Base-by-base conservation (phyloP, 257 asterid genomes). In the Thymus mandschuricus region DNA sequence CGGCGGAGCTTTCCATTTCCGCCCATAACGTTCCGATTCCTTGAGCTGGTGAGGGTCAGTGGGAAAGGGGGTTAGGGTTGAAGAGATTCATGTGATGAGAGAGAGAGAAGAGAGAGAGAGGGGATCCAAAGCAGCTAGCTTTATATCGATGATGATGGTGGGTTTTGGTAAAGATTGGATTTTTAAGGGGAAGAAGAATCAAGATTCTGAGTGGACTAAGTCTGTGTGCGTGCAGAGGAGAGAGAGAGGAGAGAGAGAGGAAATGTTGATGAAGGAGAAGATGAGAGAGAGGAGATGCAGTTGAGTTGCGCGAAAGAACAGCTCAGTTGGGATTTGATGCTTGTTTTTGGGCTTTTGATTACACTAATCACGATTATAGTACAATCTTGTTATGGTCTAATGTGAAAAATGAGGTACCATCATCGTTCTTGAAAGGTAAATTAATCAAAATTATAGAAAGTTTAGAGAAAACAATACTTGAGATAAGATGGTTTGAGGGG, bases 1-100 rank as follows among this genome's bases (percentile, higher is more conserved):
- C 76, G 78, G 65, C 85, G 83, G 69, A 73, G 54, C 76, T 83
- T 89, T 0, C 85, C 85, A n/a, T 81, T 76, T 71, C 90, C 88
- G 60, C 85, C 95, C 96, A 84, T 88, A 60, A 46, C 64, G 5
- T 11, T 12, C 0, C 11, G 49, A 45, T 67, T 33, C 0, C 1
- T 8, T 52, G 21, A 11, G 63, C 3, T 34, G 29, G 21, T 31
- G 58, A 44, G 33, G 27, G 2, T 64, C 33, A 48, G 41, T 5
- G 67, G 40, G 8, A 71, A 33, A 41, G 7, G 43, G 62, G 45
- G 13, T 9, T 77, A 69, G 78, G 72, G 75, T 54, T 72, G 64
- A 34, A 11, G 73, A 62, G 48, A 71, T 29, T 71, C 73, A 71
- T 64, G 64, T 3, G 72, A 41, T 3, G 56, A 60, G 69, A 60